Evolutionary conservation across 1,284 basidiomycete genomes (phyloP), one percentile per base, ranked within the genome.

Genomic region (Testicularia cyperi): DNA sequence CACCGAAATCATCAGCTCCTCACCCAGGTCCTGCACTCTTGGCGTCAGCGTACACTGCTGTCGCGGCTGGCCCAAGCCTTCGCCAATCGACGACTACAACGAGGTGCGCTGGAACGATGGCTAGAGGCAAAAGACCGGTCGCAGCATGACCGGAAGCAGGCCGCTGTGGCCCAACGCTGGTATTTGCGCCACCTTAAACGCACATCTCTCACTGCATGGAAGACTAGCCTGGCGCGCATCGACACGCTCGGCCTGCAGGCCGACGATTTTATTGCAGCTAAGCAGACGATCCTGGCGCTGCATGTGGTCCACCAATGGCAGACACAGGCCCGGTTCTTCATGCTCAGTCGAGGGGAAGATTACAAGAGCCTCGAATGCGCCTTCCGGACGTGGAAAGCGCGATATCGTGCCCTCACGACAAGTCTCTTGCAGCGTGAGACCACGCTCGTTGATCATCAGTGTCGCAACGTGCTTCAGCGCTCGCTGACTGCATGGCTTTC

Each of bases 111-210:
- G 6, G 46, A 51, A 7, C 19, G 21, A 10, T 66, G 64, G 64
- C 41, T 44, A 16, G 13, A 25, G 5, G 44, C 51, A 1, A 18
- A 44, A 1, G 44, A 45, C 14, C 39, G 55, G 25, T 39, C 29
- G 10, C 34, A 22, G 2, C 7, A 25, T 5, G 39, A 19, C 2
- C 32, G 42, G 19, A 54, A 52, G 23, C 44, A 49, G 18, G 52
- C 65, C 20, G 56, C 57, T 6, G 26, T 68, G 9, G 58, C 66
- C 4, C 28, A 35, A 5, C 48, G 66, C 16, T 68, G 64, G 66
- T 51, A 44, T 1, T 14, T 28, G 13, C 44, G 66, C 6, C 22
- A 48, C 10, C 12, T 44, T 20, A 68, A 64, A 26, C 48, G 45
- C 6, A 38, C 18, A 3, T 26, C 43, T 0, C 28, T 61, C 21